Evolutionary conservation across 139 green algal genomes (phyloP).

Genomic region (Picochlorum sp.): DNA sequence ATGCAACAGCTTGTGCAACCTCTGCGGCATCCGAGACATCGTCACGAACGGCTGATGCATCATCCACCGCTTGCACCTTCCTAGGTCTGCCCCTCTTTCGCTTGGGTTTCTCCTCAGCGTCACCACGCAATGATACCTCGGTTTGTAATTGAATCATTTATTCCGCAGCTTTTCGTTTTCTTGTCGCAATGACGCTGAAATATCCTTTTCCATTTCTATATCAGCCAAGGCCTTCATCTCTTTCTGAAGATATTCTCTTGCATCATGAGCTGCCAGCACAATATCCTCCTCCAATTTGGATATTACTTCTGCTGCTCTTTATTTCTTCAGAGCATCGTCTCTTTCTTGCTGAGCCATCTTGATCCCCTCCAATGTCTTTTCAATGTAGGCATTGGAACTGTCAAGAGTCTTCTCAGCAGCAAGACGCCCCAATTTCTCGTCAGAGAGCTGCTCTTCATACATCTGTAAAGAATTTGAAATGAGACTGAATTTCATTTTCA

Average conservation of each 20-base stretch:
- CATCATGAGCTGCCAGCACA: conserved; percentile 21
- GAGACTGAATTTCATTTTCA: neutral
- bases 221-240: conserved; percentile 23
- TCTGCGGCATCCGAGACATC: neutral
- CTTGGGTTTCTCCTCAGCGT: conserved; percentile 2
- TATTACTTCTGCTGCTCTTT: neutral
- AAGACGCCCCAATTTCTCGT: conserved; percentile 8
- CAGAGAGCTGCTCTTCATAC: neutral
- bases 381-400: conserved; percentile 1
- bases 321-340: neutral
- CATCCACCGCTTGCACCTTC: neutral
- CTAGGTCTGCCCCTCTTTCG: neutral
- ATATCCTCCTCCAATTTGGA: neutral
- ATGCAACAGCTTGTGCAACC: conserved; percentile 1
- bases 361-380: neutral
- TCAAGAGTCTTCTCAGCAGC: conserved; percentile 15
- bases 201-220: conserved; percentile 1
- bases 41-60: neutral
- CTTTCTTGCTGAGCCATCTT: neutral
- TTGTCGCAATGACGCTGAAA: too few relatives aligned
- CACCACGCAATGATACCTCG: neutral
- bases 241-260: conserved; percentile 22
- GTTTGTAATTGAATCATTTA: neutral
- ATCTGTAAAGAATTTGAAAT: conserved; percentile 2
- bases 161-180: conserved; percentile 3